Percentiles rank a stretch among this genome's conserved stretches.
These are phyloP conservation scores for Odontarrhena argentea DNA, from an alignment of 345 rosid genomes.

Conservation along the genomic window DNA sequence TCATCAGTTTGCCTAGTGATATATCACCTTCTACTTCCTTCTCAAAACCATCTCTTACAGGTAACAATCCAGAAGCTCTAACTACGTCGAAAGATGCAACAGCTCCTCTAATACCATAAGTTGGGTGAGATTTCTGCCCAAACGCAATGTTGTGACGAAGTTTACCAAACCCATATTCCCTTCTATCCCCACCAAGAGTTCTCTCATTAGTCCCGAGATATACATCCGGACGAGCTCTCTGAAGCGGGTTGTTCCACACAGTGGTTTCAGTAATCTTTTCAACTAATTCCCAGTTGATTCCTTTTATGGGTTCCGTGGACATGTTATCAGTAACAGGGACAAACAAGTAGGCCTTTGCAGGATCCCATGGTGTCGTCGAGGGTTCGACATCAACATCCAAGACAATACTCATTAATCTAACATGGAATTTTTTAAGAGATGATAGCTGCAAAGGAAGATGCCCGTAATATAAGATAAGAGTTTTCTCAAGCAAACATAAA, in stretches of 20 bases:
- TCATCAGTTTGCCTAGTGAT: constrained; percentile 60
- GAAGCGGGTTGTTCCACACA: constrained; percentile 96
- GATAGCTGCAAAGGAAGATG: constrained; percentile 69
- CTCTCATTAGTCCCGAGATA: constrained; percentile 98
- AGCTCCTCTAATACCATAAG: constrained; percentile 99
- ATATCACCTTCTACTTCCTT: constrained; percentile 45
- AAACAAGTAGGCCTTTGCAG: constrained; percentile 96
- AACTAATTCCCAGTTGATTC: constrained; percentile 86
- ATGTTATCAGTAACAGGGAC: constrained; percentile 83
- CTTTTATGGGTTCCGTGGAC: constrained; percentile 63
- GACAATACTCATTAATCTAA: constrained; percentile 97
- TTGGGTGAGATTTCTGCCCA: constrained; percentile 93
- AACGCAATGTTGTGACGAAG: constrained; percentile 85
- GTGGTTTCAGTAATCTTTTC: constrained; percentile 56
- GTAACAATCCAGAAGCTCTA: constrained; percentile 88
- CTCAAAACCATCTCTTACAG: constrained; percentile 55
- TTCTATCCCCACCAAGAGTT: constrained; percentile 96
- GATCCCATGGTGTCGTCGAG: constrained; percentile 99
- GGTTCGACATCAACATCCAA: constrained; percentile 99
- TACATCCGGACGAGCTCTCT: constrained; percentile 96
- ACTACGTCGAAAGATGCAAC: constrained; percentile 92
- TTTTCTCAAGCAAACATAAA: constrained; percentile 29
- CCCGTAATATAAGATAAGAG: constrained; percentile 13
- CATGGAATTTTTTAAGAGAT: constrained; percentile 88
- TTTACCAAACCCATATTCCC: constrained; percentile 97